phyloP scores from a whole-genome alignment of 768 basidiomycete species.

The Serendipita sp. region DNA sequence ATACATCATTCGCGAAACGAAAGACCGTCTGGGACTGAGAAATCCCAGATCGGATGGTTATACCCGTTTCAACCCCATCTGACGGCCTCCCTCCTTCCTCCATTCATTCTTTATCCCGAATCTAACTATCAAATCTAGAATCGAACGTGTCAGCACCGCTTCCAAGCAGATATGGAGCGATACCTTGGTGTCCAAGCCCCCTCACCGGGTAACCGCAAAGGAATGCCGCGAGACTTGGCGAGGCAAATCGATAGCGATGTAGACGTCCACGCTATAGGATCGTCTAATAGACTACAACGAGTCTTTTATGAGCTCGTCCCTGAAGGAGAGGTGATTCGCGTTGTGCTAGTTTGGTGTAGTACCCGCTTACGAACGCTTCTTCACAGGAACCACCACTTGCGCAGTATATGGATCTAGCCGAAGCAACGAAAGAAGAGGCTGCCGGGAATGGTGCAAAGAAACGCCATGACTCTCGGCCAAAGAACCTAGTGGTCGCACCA shows the following conservation, averaged over 20 bases:
- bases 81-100: neutral
- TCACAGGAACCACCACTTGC: neutral
- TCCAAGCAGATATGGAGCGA: constrained; percentile 2
- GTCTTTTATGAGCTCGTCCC: constrained; percentile 1
- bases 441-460: neutral
- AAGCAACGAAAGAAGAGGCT: neutral
- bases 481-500: neutral
- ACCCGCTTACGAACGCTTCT: neutral
- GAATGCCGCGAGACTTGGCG: neutral
- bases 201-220: neutral
- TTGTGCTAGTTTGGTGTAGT: too few species aligned
- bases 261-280: neutral
- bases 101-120: neutral
- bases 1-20: constrained; percentile 45
- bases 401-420: neutral
- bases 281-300: neutral
- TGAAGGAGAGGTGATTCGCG: neutral
- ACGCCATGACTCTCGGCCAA: neutral
- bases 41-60: neutral
- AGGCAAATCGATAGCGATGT: neutral
- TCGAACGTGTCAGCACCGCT: neutral
- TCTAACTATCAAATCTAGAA: neutral
- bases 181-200: neutral
- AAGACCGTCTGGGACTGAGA: neutral
- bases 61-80: constrained; percentile 1